Conservation (phyloP, 176 grass and related monocot species). For the Thalia dealbata region DNA sequence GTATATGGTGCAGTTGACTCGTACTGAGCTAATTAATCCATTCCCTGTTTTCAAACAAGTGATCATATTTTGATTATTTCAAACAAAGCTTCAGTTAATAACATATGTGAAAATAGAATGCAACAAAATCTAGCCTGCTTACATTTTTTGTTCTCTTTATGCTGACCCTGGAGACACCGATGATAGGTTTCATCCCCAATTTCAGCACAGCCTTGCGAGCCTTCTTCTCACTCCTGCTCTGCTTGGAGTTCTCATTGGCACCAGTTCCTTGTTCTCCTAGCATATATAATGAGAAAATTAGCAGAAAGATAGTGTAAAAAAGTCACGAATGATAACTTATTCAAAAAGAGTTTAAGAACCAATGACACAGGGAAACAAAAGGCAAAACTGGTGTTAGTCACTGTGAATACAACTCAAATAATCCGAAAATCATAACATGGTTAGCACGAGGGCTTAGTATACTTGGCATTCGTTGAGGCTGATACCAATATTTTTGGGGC, state of each 20-base stretch:
- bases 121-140: background rate
- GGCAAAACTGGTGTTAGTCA: no score
- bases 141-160: slow-evolving; percentile 17
- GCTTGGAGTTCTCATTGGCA: slow-evolving; percentile 1
- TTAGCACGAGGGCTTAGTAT: no score
- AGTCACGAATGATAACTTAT: background rate
- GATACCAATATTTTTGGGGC: no score
- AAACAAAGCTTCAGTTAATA: background rate
- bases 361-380: background rate
- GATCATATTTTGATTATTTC: no score
- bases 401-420: no score
- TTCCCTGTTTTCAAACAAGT: no score
- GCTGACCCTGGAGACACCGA: slow-evolving; percentile 5
- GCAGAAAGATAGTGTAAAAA: background rate
- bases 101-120: background rate
- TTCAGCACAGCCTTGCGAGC: slow-evolving; percentile 7
- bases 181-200: slow-evolving; percentile 10
- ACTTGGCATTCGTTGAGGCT: no score
- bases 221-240: slow-evolving; percentile 16
- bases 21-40: no score
- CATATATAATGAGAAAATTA: background rate
- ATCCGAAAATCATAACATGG: no score
- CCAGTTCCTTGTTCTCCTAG: slow-evolving; percentile 1
- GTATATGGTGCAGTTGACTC: background rate
- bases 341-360: background rate